Conservation (phyloP, 2,329 filamentous ascomycete species). For the Beauveria varroae region DNA sequence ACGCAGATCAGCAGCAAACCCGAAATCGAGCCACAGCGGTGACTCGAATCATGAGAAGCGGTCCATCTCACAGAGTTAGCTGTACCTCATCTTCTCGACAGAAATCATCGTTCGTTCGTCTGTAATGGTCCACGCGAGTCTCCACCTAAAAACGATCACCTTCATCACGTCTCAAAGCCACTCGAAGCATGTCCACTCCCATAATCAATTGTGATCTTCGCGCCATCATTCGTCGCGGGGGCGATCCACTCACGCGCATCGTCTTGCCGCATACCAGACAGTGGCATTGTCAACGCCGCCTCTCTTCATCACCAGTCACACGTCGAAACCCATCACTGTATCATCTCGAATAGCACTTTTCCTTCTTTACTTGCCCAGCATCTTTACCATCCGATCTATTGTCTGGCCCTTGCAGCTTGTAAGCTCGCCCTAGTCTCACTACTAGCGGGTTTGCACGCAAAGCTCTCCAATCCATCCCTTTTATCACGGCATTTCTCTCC, state of each 20-base stretch:
- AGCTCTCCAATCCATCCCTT: background rate
- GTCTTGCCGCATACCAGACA: background rate
- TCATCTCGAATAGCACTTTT: no score
- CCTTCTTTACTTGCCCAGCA: no score
- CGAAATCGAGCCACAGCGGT: background rate
- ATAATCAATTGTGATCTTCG: background rate
- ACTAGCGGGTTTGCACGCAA: background rate
- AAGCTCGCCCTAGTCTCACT: background rate
- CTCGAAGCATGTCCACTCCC: background rate
- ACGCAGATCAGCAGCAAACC: background rate
- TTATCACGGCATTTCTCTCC: no score
- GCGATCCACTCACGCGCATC: constrained; percentile 2
- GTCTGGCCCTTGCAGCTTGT: background rate
- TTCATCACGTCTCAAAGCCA: background rate
- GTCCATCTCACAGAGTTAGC: no score
- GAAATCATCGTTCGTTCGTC: background rate
- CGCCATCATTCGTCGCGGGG: background rate
- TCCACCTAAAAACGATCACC: background rate
- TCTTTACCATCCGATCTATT: background rate
- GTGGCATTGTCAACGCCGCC: background rate
- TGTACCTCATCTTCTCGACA: background rate
- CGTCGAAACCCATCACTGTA: background rate
- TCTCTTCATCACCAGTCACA: background rate
- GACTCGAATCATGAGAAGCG: background rate
- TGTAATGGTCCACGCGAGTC: background rate